These are phyloP conservation scores for Pholiota conissans DNA, from an alignment of 768 basidiomycete genomes.

Conservation along the genomic window DNA sequence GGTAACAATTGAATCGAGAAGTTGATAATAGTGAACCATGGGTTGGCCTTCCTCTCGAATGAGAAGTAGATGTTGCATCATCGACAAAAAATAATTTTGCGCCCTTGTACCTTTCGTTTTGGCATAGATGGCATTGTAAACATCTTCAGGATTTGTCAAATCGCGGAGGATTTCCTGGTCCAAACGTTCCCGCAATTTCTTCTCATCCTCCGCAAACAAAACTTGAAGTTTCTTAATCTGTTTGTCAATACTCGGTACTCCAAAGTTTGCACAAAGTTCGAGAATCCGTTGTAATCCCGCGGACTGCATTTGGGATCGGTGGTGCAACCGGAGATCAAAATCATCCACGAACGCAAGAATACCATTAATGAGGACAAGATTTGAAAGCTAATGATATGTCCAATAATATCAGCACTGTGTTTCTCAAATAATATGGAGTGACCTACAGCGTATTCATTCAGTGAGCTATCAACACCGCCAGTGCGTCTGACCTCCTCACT, in stretches of 20 bases:
- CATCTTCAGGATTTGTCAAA: slow-evolving; percentile 80
- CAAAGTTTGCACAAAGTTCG: slow-evolving; percentile 64
- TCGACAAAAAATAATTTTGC: slow-evolving; percentile 84
- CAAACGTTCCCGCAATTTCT: slow-evolving; percentile 66
- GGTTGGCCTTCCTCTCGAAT: slow-evolving; percentile 86
- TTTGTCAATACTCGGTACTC: slow-evolving; percentile 61
- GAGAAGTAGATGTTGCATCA: slow-evolving; percentile 90
- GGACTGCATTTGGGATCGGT: slow-evolving; percentile 87
- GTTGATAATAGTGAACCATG: slow-evolving; percentile 85
- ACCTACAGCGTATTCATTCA: slow-evolving; percentile 88
- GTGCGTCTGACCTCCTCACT: slow-evolving; percentile 83
- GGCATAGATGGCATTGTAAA: slow-evolving; percentile 80
- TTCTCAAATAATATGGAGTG: background rate
- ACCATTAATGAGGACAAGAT: slow-evolving; percentile 70
- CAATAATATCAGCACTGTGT: slow-evolving; percentile 3
- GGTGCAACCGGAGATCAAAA: slow-evolving; percentile 80
- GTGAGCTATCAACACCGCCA: slow-evolving; percentile 60
- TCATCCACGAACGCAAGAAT: slow-evolving; percentile 71
- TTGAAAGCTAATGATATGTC: slow-evolving; percentile 49
- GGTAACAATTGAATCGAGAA: slow-evolving; percentile 86
- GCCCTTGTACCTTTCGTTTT: slow-evolving; percentile 80
- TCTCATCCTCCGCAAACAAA: slow-evolving; percentile 74
- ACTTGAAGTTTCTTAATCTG: slow-evolving; percentile 62
- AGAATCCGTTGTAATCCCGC: slow-evolving; percentile 80
- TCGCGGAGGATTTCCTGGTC: slow-evolving; percentile 77